phyloP scores from a whole-genome alignment of 2,329 filamentous ascomycete species.

The Fusarium fujikuroi region DNA sequence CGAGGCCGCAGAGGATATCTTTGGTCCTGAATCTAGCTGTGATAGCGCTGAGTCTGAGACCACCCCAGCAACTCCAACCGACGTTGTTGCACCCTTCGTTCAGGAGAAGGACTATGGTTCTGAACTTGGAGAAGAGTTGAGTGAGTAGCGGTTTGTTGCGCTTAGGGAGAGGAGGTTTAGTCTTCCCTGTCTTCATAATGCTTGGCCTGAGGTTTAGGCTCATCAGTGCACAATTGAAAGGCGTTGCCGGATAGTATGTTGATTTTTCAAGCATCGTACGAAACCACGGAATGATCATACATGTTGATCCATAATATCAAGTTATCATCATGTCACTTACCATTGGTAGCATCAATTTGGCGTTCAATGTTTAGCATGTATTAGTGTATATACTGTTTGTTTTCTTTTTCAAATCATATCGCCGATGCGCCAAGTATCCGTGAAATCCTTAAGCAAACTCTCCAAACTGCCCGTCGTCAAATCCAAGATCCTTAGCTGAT shows the following conservation, averaged over 20 bases:
- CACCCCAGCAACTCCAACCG: slow-evolving; percentile 8
- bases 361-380: slow-evolving; percentile 7
- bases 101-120: slow-evolving; percentile 10
- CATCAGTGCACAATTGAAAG: neutral
- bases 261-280: neutral
- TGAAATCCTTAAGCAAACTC: slow-evolving; percentile 71
- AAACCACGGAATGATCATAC: neutral
- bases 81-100: neutral
- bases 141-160: neutral
- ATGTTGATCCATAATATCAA: neutral
- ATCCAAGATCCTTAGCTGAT: slow-evolving; percentile 75
- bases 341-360: slow-evolving; percentile 22
- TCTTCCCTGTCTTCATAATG: slow-evolving; percentile 44
- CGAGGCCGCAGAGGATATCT: slow-evolving; percentile 37
- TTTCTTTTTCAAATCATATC: slow-evolving; percentile 25
- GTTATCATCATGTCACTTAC: slow-evolving; percentile 10
- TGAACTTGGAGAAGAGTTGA: neutral
- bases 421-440: slow-evolving; percentile 30
- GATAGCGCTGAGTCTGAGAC: slow-evolving; percentile 2
- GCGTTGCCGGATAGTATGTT: neutral
- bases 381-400: slow-evolving; percentile 23
- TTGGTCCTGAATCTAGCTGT: neutral
- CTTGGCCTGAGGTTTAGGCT: slow-evolving; percentile 38
- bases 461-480: slow-evolving; percentile 89
- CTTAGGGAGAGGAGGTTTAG: slow-evolving; percentile 42